A percentile compares a stretch with the other conserved stretches of the same genome.
Evolutionary conservation across 2,329 filamentous ascomycete genomes (phyloP).

Genomic region (Ophiostoma novo-ulmi): DNA sequence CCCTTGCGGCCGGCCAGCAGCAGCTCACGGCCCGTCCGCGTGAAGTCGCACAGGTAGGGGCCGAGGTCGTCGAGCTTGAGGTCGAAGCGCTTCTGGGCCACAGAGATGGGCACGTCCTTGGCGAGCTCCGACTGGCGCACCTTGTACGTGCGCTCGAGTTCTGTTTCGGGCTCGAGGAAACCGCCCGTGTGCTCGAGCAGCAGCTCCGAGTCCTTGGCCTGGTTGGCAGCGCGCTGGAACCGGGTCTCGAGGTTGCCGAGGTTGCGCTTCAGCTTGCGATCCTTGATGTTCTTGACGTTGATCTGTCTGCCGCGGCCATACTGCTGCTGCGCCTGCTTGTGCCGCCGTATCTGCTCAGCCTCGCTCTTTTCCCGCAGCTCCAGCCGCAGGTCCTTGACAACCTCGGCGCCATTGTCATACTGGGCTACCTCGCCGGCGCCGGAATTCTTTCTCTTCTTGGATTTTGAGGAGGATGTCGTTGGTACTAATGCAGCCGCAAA

Average conservation of each 20-base stretch:
- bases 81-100: constrained; percentile 89
- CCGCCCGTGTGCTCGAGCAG: constrained; percentile 80
- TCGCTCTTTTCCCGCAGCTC: constrained; percentile 50
- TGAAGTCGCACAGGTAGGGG: constrained; percentile 85
- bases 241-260: constrained; percentile 74
- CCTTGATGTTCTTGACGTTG: constrained; percentile 64
- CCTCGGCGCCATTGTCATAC: constrained; percentile 47
- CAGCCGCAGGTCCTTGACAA: constrained; percentile 46
- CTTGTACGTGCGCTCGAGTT: constrained; percentile 87
- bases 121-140: constrained; percentile 84
- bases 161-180: constrained; percentile 81
- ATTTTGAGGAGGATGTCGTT: not conserved
- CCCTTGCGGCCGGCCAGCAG: constrained; percentile 85
- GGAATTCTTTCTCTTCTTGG: constrained; percentile 2
- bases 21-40: constrained; percentile 79
- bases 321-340: constrained; percentile 60
- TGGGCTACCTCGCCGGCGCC: constrained; percentile 1
- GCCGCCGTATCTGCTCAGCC: constrained; percentile 47
- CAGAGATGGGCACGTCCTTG: constrained; percentile 68
- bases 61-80: constrained; percentile 76
- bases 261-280: constrained; percentile 84
- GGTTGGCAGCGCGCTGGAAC: constrained; percentile 72
- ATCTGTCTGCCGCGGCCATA: constrained; percentile 79
- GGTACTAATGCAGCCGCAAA: not conserved
- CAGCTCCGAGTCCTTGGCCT: constrained; percentile 93